A percentile compares a stretch with the other conserved stretches of the same genome.
These are phyloP conservation scores for Rauvolfia tetraphylla DNA, from an alignment of 257 asterid species.

Conservation along the genomic window DNA sequence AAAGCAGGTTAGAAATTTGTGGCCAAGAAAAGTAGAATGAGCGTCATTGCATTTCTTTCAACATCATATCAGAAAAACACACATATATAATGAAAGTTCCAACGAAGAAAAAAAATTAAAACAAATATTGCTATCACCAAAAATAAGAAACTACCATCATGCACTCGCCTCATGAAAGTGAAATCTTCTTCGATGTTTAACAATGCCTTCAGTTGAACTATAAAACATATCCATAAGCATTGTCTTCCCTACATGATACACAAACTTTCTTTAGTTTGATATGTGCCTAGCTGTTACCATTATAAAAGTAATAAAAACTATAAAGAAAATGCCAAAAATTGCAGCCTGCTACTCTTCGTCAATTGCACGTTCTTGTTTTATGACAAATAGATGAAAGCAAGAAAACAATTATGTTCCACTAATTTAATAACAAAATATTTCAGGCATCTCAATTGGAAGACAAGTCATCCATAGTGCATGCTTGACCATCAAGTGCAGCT, in stretches of 20 bases:
- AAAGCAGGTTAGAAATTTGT: neutral
- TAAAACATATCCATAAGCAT: conserved; percentile 99
- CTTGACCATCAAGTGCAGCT: neutral
- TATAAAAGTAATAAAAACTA: neutral
- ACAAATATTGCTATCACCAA: neutral
- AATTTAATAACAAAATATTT: conserved; percentile 3
- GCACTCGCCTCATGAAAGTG: conserved; percentile 88
- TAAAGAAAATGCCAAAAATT: neutral
- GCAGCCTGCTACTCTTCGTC: neutral
- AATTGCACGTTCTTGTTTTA: neutral
- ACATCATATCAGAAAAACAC: neutral
- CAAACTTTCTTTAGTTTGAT: conserved; percentile 31
- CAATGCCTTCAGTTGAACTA: conserved; percentile 79
- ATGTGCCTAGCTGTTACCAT: conserved; percentile 1
- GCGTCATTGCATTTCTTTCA: neutral
- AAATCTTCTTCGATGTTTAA: conserved; percentile 82
- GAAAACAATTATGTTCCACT: neutral
- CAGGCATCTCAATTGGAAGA: neutral
- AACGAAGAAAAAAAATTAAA: neutral
- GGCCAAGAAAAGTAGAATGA: neutral
- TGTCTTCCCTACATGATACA: conserved; percentile 71
- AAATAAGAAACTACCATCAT: conserved; percentile 18
- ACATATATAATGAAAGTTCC: neutral
- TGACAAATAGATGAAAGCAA: neutral
- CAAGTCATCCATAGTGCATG: neutral